Base-by-base conservation (phyloP, 768 basidiomycete genomes). In the Lactarius hatsudake region DNA sequence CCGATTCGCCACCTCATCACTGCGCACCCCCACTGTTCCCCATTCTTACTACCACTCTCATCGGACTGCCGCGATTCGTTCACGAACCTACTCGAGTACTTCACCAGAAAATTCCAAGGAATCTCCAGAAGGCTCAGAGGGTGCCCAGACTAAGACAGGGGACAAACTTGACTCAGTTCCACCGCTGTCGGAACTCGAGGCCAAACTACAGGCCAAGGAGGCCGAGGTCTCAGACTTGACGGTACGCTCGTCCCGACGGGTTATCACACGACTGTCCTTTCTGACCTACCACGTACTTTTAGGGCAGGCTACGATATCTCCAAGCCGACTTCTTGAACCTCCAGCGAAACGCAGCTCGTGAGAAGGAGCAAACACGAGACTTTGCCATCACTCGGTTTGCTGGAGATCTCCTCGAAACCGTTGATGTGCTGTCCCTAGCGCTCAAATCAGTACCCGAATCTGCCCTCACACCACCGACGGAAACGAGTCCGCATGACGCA, bases 271-370 rank as follows among this genome's bases (percentile, higher is more conserved):
- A 30, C 53, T 62, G 58, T 63, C 38, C 36, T 61, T 32, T 42
- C 71, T 69, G 65, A 66, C 71, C 56, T 7, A 71, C 61, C 59
- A 17, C 38, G 63, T 54, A 54, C 20, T 42, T 53, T 69, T 76
- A 97, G 96, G 84, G 88, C 75, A 92, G 94, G 69, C 82, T 97
- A 72, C 88, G 91, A 57, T 97, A 98, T 76, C 82, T 93, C 65
- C 90, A 95, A 75, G 97, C 97, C 72, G 97, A 99, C 80, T 95
- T 94, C 78, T 80, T 96, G 54, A 99, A 98, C 78, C 83, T 97
- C 54, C 94, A 96, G 75, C 91, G 95, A 63, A 94, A 95, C 73
- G 85, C 94, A 62, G 88, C 89, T 34, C 85, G 91, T 67, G 97
- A 98, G 79, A 94, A 91, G 81, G 88, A 91, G 74, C 93, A 95